Base-by-base conservation (phyloP, 176 grass and related monocot species). In the Cenchrus fungigraminus region DNA sequence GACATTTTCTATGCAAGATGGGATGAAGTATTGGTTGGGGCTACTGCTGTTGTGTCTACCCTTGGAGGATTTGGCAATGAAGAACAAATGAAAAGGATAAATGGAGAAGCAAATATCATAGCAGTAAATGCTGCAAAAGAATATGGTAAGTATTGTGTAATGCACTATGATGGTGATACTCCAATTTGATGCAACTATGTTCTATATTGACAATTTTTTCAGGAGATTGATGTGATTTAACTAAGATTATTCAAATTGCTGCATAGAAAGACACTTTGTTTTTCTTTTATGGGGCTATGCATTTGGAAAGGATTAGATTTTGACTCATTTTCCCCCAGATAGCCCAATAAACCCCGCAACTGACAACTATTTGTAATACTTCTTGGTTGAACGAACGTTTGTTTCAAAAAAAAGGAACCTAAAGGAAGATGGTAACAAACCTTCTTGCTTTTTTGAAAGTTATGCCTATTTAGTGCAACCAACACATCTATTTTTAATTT, bases 61-160 rank as follows among this genome's bases (percentile, higher is more conserved):
- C 61, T 99, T 69, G 97, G 93, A 86, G 97, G 97, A 29, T 92
- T 99, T 86, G 97, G 97, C 31, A 99, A 88, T 17, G 97, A 99
- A 60, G 97, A 99, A 76, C 93, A 99, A 50, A 99, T 99, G 97
- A 96, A 99, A 77, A 90, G 77, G 82, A 96, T 96, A 86, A 94
- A 99, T 84, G 93, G 97, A 20, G 93, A 99, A 77, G 97, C 97
- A 70, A 99, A 96, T 91, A 32, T 92, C 63, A 34, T 92, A 60
- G 91, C 97, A 79, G 79, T 96, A 22, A 84, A 94, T 56, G 88
- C 90, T 67, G 90, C 97, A 69, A 96, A 94, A 81, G 85, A 92
- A 81, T 91, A 89, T 77, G 97, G 97, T 96, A 82, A 86, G 91
- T 63, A 80, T 50, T 61, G 59, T 73, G 83, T 51, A 85, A 69